Evolutionary conservation across 2,329 filamentous ascomycete genomes (phyloP), one percentile per base, ranked within the genome.

Genomic region (Corinectria fuckeliana): DNA sequence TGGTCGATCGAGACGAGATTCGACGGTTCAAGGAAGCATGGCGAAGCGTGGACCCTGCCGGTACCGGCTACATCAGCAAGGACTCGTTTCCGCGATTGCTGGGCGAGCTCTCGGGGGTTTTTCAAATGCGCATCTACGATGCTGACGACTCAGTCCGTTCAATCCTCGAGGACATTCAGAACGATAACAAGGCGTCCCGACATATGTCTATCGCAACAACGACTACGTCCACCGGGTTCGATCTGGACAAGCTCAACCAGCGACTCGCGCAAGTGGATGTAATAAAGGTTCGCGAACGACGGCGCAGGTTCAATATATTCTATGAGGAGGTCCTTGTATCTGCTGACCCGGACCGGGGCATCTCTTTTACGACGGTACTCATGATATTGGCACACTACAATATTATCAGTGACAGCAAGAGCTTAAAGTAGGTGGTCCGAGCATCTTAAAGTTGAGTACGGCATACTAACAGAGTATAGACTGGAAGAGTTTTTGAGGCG

Each of bases 361-460:
- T 99, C 60, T 90, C 91, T 1, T 99, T 99, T 75, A 95, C 92
- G 3, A 89, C 90, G 6, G 90, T 97, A 20, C 82, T 99, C 50
- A 95, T 99, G 90, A 96, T 96, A 61, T 82, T 99, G 57, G 94
- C 96, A 30, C 95, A 99, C 76, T 96, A 99, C 82, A 99, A 98
- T 71, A 93, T 99, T 71, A 99, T 99, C 74, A 97, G 90, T 67
- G 95, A 99, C 76, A 97, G 90, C 80, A 97, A 97, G 82, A 97
- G 93, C 76, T 80, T 99, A 72, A 89, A 85, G 89, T 91, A 79
- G 73, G 80, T 76, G 13, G 13, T 13, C 4, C 14, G 16, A 7
- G 6, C 6, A 10, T 44, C 14, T 2, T 18, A 18, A 8, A 28
- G 10, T 25, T 5, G 45, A 7, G 16, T 11, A 6, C 9, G 48